Evolutionary conservation across 1,284 basidiomycete genomes (phyloP).

Genomic region (Ganoderma lucidum): DNA sequence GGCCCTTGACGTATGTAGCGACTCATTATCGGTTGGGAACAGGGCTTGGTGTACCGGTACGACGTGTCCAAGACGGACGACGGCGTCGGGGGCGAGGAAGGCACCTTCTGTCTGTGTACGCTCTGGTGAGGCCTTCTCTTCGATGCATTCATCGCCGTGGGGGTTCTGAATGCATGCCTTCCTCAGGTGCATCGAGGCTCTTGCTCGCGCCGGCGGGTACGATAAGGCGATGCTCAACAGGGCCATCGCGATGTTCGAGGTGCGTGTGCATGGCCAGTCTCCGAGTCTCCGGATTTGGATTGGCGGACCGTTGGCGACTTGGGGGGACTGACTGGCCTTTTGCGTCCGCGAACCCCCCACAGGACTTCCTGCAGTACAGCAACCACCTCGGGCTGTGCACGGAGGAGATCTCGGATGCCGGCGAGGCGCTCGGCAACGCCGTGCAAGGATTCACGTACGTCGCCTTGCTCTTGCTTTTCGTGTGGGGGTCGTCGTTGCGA

Average conservation of each 20-base stretch:
- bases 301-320: not conserved
- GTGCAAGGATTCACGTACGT: conserved; percentile 89
- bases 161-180: not conserved
- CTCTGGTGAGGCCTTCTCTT: conserved; percentile 60
- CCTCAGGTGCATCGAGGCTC: conserved; percentile 82
- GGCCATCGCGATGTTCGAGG: conserved; percentile 86
- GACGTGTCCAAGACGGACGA: conserved; percentile 85
- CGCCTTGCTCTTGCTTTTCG: not conserved
- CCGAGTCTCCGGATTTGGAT: not conserved
- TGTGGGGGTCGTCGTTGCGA: too few relatives aligned
- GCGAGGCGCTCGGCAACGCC: conserved; percentile 84
- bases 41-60: conserved; percentile 82
- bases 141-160: not conserved
- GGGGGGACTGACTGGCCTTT: not conserved
- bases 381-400: conserved; percentile 90
- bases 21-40: not conserved
- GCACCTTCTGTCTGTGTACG: conserved; percentile 84
- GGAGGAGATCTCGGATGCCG: conserved; percentile 83
- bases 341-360: not conserved
- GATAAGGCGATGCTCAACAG: conserved; percentile 72
- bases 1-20: too few relatives aligned
- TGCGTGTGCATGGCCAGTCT: conserved; percentile 42
- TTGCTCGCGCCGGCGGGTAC: conserved; percentile 85
- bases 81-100: conserved; percentile 93
- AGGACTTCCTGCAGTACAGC: conserved; percentile 82